Evolutionary conservation across 495 filamentous ascomycete species (phyloP).

Genomic region (Amorphotheca resinae): DNA sequence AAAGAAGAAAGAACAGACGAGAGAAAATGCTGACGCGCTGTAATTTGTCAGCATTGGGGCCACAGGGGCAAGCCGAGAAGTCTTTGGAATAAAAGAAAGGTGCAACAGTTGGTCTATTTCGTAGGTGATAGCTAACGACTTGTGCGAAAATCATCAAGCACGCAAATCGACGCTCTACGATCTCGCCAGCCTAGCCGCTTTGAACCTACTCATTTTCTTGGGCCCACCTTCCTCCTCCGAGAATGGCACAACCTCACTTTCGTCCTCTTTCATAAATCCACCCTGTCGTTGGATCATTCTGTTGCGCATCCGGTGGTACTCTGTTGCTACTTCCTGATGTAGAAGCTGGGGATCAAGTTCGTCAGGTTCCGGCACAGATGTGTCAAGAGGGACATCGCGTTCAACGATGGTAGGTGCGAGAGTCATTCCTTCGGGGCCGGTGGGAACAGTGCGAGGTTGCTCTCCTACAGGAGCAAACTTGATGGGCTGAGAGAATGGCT

Average conservation of each 20-base stretch:
- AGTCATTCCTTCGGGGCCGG: conserved; percentile 43
- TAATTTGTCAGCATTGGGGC: too few species aligned
- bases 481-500: conserved; percentile 35
- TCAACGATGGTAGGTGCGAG: conserved; percentile 51
- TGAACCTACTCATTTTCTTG: conserved; percentile 77
- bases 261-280: conserved; percentile 53
- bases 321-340: conserved; percentile 61
- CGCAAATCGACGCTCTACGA: conserved; percentile 2
- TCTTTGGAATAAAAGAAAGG: background rate
- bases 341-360: conserved; percentile 63
- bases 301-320: conserved; percentile 72
- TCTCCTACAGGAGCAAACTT: conserved; percentile 20
- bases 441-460: conserved; percentile 24
- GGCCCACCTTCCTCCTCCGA: conserved; percentile 54
- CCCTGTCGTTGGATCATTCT: conserved; percentile 66
- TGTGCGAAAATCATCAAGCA: conserved; percentile 2
- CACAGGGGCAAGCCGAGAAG: too few species aligned
- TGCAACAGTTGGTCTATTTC: background rate
- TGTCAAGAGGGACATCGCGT: conserved; percentile 27
- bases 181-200: conserved; percentile 56
- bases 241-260: conserved; percentile 46
- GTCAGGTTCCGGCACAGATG: conserved; percentile 43
- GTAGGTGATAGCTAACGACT: background rate
- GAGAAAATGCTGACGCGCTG: background rate
- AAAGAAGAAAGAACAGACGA: background rate